phyloP scores from a whole-genome alignment of 2,329 filamentous ascomycete genomes.

The Fusarium globosum region DNA sequence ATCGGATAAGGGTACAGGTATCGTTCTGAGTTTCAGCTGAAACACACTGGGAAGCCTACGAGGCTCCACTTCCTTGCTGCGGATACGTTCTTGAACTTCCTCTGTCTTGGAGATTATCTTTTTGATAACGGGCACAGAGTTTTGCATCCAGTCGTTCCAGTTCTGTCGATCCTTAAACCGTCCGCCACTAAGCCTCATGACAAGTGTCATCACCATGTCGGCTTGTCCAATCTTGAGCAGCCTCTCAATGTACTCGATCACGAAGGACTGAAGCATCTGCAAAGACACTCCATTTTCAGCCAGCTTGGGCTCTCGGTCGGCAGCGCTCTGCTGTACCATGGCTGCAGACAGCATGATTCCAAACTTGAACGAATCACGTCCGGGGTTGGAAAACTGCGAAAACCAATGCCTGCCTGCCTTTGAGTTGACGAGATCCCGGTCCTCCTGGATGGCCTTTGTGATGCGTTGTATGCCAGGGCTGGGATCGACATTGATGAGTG shows the following conservation, averaged over 20 bases:
- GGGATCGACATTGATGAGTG: slow-evolving; percentile 41
- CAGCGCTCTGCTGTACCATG: slow-evolving; percentile 1
- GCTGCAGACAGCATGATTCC: slow-evolving; percentile 8
- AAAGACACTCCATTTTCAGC: background rate
- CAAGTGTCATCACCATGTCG: background rate
- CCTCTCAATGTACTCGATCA: background rate
- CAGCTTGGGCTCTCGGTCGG: slow-evolving; percentile 7
- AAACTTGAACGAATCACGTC: background rate
- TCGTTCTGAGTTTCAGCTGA: slow-evolving; percentile 12
- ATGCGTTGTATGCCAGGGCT: slow-evolving; percentile 35
- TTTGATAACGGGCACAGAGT: slow-evolving; percentile 38
- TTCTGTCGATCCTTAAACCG: slow-evolving; percentile 1
- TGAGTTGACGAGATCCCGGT: slow-evolving; percentile 41
- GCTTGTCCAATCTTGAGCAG: slow-evolving; percentile 3
- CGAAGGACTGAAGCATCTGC: slow-evolving; percentile 13
- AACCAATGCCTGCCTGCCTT: slow-evolving; percentile 49
- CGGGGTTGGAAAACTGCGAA: slow-evolving; percentile 30
- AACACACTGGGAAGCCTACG: slow-evolving; percentile 29
- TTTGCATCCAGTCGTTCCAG: slow-evolving; percentile 32
- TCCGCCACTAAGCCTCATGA: background rate
- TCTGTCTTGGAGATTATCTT: slow-evolving; percentile 32
- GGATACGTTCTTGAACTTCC: background rate
- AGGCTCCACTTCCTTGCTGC: background rate
- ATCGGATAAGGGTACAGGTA: slow-evolving; percentile 26
- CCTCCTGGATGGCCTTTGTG: slow-evolving; percentile 39